phyloP scores from a whole-genome alignment of 2,329 filamentous ascomycete genomes.

The Chrysoporthe puriensis region DNA sequence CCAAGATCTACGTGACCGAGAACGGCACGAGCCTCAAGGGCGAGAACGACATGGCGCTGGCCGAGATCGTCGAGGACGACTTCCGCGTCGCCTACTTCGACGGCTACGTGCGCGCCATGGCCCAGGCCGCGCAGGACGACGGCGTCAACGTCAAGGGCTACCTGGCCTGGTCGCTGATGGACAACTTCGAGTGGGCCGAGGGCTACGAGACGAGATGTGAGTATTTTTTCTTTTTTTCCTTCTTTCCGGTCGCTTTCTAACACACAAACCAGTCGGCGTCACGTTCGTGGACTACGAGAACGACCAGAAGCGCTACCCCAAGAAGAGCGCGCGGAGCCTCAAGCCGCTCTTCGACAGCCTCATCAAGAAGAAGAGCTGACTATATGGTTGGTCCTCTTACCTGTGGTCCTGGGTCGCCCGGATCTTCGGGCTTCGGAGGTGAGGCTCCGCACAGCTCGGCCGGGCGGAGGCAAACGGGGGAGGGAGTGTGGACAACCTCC shows the following conservation, averaged over 20 bases:
- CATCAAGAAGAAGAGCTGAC: slow-evolving; percentile 62
- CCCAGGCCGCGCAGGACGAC: slow-evolving; percentile 69
- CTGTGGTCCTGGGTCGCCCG: slow-evolving; percentile 10
- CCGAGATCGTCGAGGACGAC: slow-evolving; percentile 77
- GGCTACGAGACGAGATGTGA: slow-evolving; percentile 74
- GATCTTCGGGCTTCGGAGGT: background rate
- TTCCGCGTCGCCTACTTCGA: slow-evolving; percentile 82
- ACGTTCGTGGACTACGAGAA: slow-evolving; percentile 82
- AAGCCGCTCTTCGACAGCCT: slow-evolving; percentile 71
- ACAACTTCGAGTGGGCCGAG: slow-evolving; percentile 93
- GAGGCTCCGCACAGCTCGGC: background rate
- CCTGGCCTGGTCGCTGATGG: slow-evolving; percentile 86
- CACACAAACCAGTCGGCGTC: slow-evolving; percentile 60
- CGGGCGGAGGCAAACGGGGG: background rate
- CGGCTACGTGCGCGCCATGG: slow-evolving; percentile 77
- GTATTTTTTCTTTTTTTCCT: background rate
- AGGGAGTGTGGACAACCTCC: background rate
- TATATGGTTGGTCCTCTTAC: slow-evolving; percentile 27
- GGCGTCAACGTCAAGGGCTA: slow-evolving; percentile 81
- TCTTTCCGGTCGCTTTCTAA: slow-evolving; percentile 40
- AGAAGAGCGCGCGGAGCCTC: slow-evolving; percentile 79
- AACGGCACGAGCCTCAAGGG: slow-evolving; percentile 84
- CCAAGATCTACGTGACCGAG: slow-evolving; percentile 86
- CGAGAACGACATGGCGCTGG: slow-evolving; percentile 74
- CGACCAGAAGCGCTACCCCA: slow-evolving; percentile 77